Conservation (phyloP, 305 asterid species). For the Andrographis paniculata region DNA sequence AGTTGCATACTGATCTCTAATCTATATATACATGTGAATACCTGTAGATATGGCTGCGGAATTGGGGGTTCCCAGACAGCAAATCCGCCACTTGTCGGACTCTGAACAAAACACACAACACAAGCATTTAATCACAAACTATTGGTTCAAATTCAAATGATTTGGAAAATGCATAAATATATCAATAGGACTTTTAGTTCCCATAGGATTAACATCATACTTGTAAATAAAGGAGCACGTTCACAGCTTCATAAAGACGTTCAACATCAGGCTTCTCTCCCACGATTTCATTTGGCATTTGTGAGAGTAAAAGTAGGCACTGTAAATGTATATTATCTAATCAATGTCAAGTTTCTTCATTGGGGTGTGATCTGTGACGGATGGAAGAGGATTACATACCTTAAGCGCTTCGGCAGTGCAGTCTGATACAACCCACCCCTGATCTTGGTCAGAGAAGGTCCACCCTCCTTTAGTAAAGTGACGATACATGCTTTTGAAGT, state of each 20-base stretch:
- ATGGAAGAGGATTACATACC: conserved; percentile 21
- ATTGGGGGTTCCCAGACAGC: conserved; percentile 74
- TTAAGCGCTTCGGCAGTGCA: conserved; percentile 94
- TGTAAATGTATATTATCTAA: conserved; percentile 15
- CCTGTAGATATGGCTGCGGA: conserved; percentile 31
- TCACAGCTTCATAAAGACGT: conserved; percentile 64
- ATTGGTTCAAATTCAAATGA: neutral
- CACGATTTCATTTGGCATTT: conserved; percentile 53
- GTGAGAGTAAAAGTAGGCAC: conserved; percentile 61
- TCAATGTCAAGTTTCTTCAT: neutral
- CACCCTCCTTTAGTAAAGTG: conserved; percentile 97
- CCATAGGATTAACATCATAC: too few relatives aligned
- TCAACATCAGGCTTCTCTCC: conserved; percentile 57
- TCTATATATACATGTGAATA: neutral
- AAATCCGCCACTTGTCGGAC: conserved; percentile 73
- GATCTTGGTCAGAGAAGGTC: conserved; percentile 96
- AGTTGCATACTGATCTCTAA: too few relatives aligned
- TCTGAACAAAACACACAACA: conserved; percentile 26
- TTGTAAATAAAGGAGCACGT: conserved; percentile 79
- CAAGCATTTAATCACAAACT: neutral
- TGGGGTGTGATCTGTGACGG: neutral
- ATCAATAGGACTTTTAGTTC: too few relatives aligned
- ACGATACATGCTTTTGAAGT: conserved; percentile 67
- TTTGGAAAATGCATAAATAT: too few relatives aligned
- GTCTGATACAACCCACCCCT: conserved; percentile 97